These are phyloP conservation scores for Spathaspora girioi DNA, from an alignment of 805 yeast genomes.

Conservation along the genomic window DNA sequence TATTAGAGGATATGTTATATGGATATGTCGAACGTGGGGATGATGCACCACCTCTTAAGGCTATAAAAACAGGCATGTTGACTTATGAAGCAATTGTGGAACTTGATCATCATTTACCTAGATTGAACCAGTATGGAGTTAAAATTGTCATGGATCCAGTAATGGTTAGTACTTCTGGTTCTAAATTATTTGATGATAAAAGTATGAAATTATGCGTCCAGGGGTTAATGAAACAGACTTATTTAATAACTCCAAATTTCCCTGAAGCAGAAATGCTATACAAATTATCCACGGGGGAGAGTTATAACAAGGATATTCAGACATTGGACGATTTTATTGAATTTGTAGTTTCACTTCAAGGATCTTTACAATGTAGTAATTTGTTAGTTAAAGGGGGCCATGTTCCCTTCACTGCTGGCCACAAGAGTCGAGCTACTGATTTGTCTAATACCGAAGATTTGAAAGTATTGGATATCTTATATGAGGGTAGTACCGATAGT, in stretches of 20 bases:
- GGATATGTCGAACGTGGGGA: slow-evolving; percentile 15
- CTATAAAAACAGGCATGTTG: slow-evolving; percentile 78
- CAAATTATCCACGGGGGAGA: slow-evolving; percentile 21
- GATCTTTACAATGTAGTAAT: slow-evolving; percentile 39
- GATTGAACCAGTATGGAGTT: slow-evolving; percentile 21
- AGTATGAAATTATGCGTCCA: slow-evolving; percentile 43
- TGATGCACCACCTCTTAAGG: slow-evolving; percentile 41
- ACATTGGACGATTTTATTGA: slow-evolving; percentile 31
- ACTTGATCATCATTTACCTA: slow-evolving; percentile 33
- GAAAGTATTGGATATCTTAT: slow-evolving; percentile 51
- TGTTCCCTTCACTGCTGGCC: slow-evolving; percentile 37
- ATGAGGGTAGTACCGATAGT: slow-evolving; percentile 33
- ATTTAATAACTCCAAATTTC: slow-evolving; percentile 71
- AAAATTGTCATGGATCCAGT: slow-evolving; percentile 76
- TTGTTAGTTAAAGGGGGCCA: slow-evolving; percentile 84
- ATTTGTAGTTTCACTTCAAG: slow-evolving; percentile 23
- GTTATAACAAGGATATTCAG: slow-evolving; percentile 12
- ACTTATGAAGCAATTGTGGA: slow-evolving; percentile 51
- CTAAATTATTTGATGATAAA: slow-evolving; percentile 46
- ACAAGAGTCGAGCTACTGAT: slow-evolving; percentile 1
- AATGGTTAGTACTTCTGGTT: slow-evolving; percentile 78
- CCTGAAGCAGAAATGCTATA: slow-evolving; percentile 56
- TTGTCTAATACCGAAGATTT: slow-evolving; percentile 1
- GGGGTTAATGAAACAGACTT: slow-evolving; percentile 48
- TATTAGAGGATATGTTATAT: slow-evolving; percentile 53